Base-by-base conservation (phyloP, 176 grass and related monocot species). In the Coix lacrymajobi region DNA sequence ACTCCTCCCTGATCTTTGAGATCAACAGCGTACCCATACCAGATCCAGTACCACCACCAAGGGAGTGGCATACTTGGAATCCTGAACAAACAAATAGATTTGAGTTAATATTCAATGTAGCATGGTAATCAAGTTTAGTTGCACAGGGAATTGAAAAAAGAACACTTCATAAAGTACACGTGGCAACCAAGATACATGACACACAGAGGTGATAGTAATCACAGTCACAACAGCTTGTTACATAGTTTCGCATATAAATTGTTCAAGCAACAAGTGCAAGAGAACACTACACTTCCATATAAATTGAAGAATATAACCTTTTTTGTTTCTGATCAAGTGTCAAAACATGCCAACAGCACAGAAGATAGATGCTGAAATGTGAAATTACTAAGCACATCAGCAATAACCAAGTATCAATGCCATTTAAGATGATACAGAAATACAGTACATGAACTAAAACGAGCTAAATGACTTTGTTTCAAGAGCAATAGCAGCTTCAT, bases 1-100 rank as follows among this genome's bases (percentile, higher is more conserved):
- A 94, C 78, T 94, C 91, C 85, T 94, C 91, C 61, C 91, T 87
- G 82, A 94, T 88, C 85, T 94, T 94, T 66, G 91, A 94, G 84
- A 94, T 94, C 81, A 94, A 30, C 7, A 94, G 85, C 11, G 91
- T 94, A 25, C 91, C 92, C 92, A 94, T 94, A 65, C 92, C 92
- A 62, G 92, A 94, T 78, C 92, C 92, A 65, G 92, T 94, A 69
- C 92, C 92, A 75, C 92, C 92, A 78, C 89, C 89, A 89, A 89
- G 87, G 49, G 87, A 92, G 77, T 89, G 91, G 52, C 87, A 92
- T 49, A 91, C 89, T 81, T 91, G 89, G 61, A 91, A 91, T 45
- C 89, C 89, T 91, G 77, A 65, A 36, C 39, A 86, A 39, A 83
- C n/a, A 79, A 83, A 83, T 4, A 61, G 11, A 79, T 57, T 57